Base-by-base conservation (phyloP, 495 filamentous ascomycete genomes). In the Penicillium daleae region DNA sequence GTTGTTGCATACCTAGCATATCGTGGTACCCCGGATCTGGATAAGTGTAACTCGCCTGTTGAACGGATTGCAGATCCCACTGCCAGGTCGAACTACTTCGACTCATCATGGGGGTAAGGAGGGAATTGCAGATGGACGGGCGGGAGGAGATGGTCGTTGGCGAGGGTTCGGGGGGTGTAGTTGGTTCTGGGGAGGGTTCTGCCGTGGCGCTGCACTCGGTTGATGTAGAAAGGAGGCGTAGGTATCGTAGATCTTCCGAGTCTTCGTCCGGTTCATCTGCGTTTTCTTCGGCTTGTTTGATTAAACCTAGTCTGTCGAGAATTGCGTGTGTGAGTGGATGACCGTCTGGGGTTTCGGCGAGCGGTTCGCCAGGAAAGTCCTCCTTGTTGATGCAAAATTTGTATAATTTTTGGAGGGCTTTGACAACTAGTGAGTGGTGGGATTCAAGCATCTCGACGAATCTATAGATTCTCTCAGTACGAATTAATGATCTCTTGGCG, bases 371-470 rank as follows among this genome's bases (percentile, higher is more conserved):
- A 1, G 79, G 79, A 56, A 82, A 80, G 12, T 74, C 74, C 66
- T 82, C 78, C 13, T 79, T 78, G 61, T 72, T 76, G 37, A 80
- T 61, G 62, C 77, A 82, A 63, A 75, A 69, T 40, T 75, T 80
- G 68, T 82, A 80, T 15, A 82, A 68, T 55, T 75, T 73, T 56
- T 80, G 78, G 10, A 82, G 65, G 1, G 77, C 79, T 61, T 82
- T 78, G 55, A 82, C 74, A 8, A 80, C 77, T 1, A 80, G 62
- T 1, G 77, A 76, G 57, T 80, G 79, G 37, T 80, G 77, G 13
- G 79, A 80, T 59, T 80, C 77, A 21, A 82, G 73, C 78, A 82
- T 80, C 57, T 82, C 79, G 31, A 82, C 79, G 37, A 80, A 82
- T 53, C 79, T 82, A 31, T 4, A 8, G 10, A 15, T 10, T 5